phyloP scores from a whole-genome alignment of 2,329 filamentous ascomycete species.

The Graphilbum sp. region DNA sequence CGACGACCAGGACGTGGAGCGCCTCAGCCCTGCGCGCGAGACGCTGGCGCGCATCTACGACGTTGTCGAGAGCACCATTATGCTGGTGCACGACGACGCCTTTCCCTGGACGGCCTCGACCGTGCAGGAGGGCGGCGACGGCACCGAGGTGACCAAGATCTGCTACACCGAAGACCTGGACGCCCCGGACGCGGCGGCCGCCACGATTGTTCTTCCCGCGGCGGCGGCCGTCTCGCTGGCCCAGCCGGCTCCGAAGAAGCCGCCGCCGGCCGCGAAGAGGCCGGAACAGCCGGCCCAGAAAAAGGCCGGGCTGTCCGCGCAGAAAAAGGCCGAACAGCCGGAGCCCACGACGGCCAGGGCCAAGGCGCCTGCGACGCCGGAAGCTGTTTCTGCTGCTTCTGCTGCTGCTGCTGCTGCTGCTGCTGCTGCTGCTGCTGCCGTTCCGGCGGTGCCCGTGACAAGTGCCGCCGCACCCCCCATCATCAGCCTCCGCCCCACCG shows the following conservation, averaged over 20 bases:
- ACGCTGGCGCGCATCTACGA: slow-evolving; percentile 10
- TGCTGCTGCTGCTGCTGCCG: no score
- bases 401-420: no score
- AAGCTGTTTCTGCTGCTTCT: no score
- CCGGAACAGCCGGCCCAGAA: no score
- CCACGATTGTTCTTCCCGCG: not conserved
- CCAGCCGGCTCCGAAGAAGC: not conserved
- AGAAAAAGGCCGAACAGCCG: no score
- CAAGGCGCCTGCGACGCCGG: no score
- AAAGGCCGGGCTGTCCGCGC: no score
- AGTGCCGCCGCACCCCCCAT: no score
- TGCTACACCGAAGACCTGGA: slow-evolving; percentile 4
- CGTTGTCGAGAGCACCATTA: slow-evolving; percentile 9
- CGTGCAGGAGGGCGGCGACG: slow-evolving; percentile 2
- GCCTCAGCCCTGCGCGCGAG: slow-evolving; percentile 5
- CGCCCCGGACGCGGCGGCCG: not conserved
- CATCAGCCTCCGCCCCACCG: no score
- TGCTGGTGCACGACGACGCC: slow-evolving; percentile 5
- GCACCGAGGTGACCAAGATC: slow-evolving; percentile 5
- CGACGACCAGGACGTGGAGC: slow-evolving; percentile 7
- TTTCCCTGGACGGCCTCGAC: slow-evolving; percentile 8
- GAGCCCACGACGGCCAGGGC: no score
- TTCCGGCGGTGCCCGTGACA: no score
- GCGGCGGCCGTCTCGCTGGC: not conserved
- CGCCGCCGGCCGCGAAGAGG: no score